A percentile compares a stretch with the other conserved stretches of the same genome.
Evolutionary conservation across 441 rosid species (phyloP).

Genomic region (Manihot esculenta): DNA sequence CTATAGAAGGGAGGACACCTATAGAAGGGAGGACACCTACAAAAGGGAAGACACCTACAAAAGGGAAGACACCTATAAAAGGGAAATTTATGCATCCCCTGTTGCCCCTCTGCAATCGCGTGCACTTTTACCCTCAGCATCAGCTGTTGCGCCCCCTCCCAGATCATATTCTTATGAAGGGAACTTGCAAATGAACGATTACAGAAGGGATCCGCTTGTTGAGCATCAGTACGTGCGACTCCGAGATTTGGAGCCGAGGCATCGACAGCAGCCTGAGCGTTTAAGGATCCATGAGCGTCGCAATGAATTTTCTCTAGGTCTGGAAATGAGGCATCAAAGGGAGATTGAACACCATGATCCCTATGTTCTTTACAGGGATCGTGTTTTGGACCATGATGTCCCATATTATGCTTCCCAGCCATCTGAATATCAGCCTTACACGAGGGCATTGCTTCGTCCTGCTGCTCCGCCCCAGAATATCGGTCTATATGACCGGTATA

Average conservation of each 20-base stretch:
- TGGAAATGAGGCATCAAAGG: constrained; percentile 14
- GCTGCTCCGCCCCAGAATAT: not conserved
- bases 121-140: constrained; percentile 4
- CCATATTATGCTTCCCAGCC: constrained; percentile 7
- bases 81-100: constrained; percentile 12
- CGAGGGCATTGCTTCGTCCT: constrained; percentile 2
- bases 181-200: constrained; percentile 4
- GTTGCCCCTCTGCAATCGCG: not conserved
- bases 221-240: constrained; percentile 8
- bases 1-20: constrained; percentile 17
- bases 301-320: constrained; percentile 3
- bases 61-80: constrained; percentile 12
- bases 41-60: too few relatives aligned
- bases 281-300: constrained; percentile 3
- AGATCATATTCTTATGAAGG: constrained; percentile 15
- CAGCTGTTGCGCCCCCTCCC: constrained; percentile 4
- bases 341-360: constrained; percentile 8
- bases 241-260: constrained; percentile 16
- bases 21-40: too few relatives aligned
- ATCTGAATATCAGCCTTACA: not conserved
- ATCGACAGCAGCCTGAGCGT: not conserved
- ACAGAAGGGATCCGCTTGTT: constrained; percentile 17
- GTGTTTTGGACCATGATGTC: not conserved
- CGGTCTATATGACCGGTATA: not conserved
- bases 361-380: constrained; percentile 8